Evolutionary conservation across 208 protist species (phyloP).

Genomic region (Trypanosoma cruzi): DNA sequence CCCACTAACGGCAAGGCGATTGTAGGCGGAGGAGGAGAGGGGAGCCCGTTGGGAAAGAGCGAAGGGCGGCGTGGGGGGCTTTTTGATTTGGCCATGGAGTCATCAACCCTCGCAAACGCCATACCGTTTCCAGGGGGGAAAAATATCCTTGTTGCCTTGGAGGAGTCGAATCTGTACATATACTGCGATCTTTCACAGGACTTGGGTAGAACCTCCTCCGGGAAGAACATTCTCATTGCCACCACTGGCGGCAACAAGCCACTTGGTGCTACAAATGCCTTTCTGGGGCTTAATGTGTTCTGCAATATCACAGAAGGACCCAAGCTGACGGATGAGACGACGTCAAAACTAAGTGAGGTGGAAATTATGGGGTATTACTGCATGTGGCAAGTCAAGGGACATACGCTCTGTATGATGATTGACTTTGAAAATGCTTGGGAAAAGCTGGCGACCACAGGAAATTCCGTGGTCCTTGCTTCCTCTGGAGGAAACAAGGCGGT

Average conservation of each 20-base stretch:
- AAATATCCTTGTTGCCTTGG: conserved; percentile 54
- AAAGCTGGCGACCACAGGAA: conserved; percentile 51
- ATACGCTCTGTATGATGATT: conserved; percentile 64
- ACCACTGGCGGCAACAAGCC: conserved; percentile 78
- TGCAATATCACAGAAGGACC: conserved; percentile 47
- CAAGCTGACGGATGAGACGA: conserved; percentile 30
- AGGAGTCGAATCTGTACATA: conserved; percentile 42
- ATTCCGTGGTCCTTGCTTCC: conserved; percentile 71
- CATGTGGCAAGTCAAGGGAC: conserved; percentile 39
- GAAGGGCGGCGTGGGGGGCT: background rate
- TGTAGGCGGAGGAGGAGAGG: no score
- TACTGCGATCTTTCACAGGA: conserved; percentile 65
- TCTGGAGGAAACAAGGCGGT: conserved; percentile 71
- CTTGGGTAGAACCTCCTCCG: conserved; percentile 56
- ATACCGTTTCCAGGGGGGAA: conserved; percentile 42
- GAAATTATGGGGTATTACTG: conserved; percentile 47
- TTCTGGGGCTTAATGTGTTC: conserved; percentile 83
- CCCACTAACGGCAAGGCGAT: background rate
- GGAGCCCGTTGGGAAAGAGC: background rate
- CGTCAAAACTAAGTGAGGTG: conserved; percentile 37
- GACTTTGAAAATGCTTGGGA: conserved; percentile 50
- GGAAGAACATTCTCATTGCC: conserved; percentile 75
- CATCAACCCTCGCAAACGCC: background rate
- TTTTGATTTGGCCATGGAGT: background rate
- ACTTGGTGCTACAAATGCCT: conserved; percentile 67